A percentile compares a stretch with the other conserved stretches of the same genome.
Evolutionary conservation across 371 early-diverging fungal genomes (phyloP).

Genomic region (Mucor ambiguus): DNA sequence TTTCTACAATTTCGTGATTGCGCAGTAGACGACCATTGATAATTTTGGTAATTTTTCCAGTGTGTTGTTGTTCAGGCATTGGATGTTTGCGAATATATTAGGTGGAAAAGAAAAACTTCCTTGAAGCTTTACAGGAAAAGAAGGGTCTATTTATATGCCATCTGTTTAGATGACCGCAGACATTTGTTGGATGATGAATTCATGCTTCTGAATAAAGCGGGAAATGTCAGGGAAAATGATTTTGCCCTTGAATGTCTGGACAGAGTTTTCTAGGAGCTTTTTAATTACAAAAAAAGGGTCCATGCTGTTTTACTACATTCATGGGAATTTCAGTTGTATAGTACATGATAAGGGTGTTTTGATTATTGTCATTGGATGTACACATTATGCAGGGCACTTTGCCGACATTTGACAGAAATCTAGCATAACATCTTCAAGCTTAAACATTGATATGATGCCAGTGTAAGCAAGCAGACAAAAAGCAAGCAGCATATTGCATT

Average conservation of each 20-base stretch:
- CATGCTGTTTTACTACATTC: background rate
- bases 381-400: background rate
- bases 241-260: background rate
- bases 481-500: no score
- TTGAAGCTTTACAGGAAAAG: background rate
- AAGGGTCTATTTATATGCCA: constrained; percentile 1
- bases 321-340: no score
- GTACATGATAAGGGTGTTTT: no score
- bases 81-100: background rate
- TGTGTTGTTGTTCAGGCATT: background rate
- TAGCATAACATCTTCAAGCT: no score
- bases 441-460: background rate
- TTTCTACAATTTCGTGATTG: constrained; percentile 67
- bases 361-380: no score
- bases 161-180: background rate
- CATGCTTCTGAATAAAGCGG: background rate
- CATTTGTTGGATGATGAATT: background rate
- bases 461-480: no score
- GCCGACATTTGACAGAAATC: background rate
- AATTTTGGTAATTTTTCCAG: constrained; percentile 67
- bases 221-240: background rate
- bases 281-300: background rate
- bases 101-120: background rate
- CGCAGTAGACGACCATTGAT: constrained; percentile 73
- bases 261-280: background rate